phyloP scores from a whole-genome alignment of 2,329 filamentous ascomycete species.

The Exophiala viscosa region DNA sequence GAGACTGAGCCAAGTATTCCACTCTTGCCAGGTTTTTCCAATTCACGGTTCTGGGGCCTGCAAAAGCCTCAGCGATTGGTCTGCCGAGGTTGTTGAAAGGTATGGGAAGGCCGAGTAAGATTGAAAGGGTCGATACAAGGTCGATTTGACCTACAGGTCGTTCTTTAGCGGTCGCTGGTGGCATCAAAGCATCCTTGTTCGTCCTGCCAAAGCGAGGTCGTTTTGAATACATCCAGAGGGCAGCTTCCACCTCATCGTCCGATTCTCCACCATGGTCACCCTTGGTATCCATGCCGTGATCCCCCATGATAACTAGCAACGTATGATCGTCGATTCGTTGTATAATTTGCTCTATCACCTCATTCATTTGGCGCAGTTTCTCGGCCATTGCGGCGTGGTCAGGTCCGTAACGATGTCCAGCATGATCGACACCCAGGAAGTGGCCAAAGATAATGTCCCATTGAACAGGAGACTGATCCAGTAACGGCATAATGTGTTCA shows the following conservation, averaged over 20 bases:
- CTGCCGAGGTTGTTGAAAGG: conserved; percentile 93
- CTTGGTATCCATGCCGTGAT: conserved; percentile 97
- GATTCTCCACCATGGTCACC: conserved; percentile 98
- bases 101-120: conserved; percentile 85
- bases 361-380: conserved; percentile 89
- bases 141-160: conserved; percentile 83
- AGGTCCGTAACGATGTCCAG: conserved; percentile 91
- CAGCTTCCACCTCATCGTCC: conserved; percentile 89
- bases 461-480: conserved; percentile 60
- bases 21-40: conserved; percentile 76
- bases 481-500: conserved; percentile 81
- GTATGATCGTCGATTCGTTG: conserved; percentile 76
- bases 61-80: conserved; percentile 92
- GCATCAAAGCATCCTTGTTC: conserved; percentile 54
- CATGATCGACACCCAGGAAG: conserved; percentile 92
- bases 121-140: conserved; percentile 82
- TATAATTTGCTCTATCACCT: conserved; percentile 68
- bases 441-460: conserved; percentile 98
- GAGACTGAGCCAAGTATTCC: conserved; percentile 72
- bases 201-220: conserved; percentile 77
- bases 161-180: conserved; percentile 69
- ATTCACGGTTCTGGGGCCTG: conserved; percentile 46
- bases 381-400: conserved; percentile 86
- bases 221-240: conserved; percentile 98
- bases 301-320: conserved; percentile 92